These are phyloP conservation scores for Tremella fuciformis DNA, from an alignment of 768 basidiomycete species.

Conservation along the genomic window DNA sequence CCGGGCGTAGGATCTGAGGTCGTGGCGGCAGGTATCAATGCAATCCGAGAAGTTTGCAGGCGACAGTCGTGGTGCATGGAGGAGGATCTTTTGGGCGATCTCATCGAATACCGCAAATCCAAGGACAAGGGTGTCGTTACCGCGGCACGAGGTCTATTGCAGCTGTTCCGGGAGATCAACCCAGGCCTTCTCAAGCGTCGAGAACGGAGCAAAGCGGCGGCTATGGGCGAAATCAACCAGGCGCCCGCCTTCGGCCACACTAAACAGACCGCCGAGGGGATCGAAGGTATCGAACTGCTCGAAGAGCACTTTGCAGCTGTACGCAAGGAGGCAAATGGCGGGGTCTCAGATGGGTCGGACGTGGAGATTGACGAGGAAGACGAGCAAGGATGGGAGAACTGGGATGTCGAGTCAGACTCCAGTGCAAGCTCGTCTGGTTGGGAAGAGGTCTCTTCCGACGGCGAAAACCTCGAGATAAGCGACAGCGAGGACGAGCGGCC, in stretches of 20 bases:
- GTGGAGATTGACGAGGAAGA: slow-evolving; percentile 53
- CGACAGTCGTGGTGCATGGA: slow-evolving; percentile 97
- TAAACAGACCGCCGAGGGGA: slow-evolving; percentile 70
- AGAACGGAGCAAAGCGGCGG: slow-evolving; percentile 88
- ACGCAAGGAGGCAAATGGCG: slow-evolving; percentile 60
- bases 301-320: slow-evolving; percentile 78
- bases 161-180: slow-evolving; percentile 92
- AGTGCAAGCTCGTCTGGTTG: slow-evolving; percentile 61
- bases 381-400: slow-evolving; percentile 75
- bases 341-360: slow-evolving; percentile 53
- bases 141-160: slow-evolving; percentile 81
- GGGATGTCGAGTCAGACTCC: slow-evolving; percentile 67
- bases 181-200: slow-evolving; percentile 84
- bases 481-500: slow-evolving; percentile 76
- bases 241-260: slow-evolving; percentile 80
- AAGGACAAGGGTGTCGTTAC: slow-evolving; percentile 88
- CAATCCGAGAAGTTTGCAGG: slow-evolving; percentile 88
- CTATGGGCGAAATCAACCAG: slow-evolving; percentile 64
- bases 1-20: slow-evolving; percentile 95
- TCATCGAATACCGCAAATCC: slow-evolving; percentile 93
- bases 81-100: slow-evolving; percentile 83
- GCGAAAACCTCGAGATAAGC: slow-evolving; percentile 68
- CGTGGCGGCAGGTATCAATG: slow-evolving; percentile 92
- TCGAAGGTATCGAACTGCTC: slow-evolving; percentile 86
- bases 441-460: slow-evolving; percentile 74